Conservation (phyloP, 148 eudicot genomes). For the Polygonum aviculare region DNA sequence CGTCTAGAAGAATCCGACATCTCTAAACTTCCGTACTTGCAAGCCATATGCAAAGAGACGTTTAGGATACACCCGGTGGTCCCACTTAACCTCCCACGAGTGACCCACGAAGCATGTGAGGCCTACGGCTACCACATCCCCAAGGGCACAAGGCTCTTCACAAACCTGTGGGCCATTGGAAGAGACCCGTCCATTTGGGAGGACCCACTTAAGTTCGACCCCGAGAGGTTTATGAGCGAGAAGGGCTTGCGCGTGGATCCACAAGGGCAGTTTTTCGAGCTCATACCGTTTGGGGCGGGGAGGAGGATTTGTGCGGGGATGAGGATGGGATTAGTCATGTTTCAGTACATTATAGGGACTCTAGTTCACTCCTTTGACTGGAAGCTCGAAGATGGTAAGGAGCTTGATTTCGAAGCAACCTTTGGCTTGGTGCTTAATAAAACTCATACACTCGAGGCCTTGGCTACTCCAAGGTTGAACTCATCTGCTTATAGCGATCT, state of each 20-base stretch:
- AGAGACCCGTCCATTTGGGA: conserved; percentile 32
- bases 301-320: conserved; percentile 37
- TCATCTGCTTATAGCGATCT: not conserved
- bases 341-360: conserved; percentile 24
- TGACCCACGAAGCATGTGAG: conserved; percentile 14
- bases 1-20: conserved; percentile 30
- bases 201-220: conserved; percentile 22
- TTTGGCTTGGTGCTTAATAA: conserved; percentile 31
- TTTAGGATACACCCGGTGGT: conserved; percentile 30
- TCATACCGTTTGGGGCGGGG: conserved; percentile 37
- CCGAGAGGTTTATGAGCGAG: conserved; percentile 27
- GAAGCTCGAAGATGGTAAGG: conserved; percentile 15
- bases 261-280: conserved; percentile 23
- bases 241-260: conserved; percentile 13
- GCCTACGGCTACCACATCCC: conserved; percentile 30
- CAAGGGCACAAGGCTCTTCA: conserved; percentile 18
- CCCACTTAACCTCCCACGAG: conserved; percentile 24
- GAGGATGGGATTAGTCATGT: conserved; percentile 25
- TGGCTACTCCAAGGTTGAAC: conserved; percentile 12
- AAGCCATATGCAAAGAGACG: conserved; percentile 29
- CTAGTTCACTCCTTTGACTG: conserved; percentile 35
- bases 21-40: conserved; percentile 27
- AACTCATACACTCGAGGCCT: conserved; percentile 14
- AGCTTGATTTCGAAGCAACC: conserved; percentile 24
- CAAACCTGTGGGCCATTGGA: conserved; percentile 34